Evolutionary conservation across 768 basidiomycete genomes (phyloP).

Genomic region (Mycena haematopus): DNA sequence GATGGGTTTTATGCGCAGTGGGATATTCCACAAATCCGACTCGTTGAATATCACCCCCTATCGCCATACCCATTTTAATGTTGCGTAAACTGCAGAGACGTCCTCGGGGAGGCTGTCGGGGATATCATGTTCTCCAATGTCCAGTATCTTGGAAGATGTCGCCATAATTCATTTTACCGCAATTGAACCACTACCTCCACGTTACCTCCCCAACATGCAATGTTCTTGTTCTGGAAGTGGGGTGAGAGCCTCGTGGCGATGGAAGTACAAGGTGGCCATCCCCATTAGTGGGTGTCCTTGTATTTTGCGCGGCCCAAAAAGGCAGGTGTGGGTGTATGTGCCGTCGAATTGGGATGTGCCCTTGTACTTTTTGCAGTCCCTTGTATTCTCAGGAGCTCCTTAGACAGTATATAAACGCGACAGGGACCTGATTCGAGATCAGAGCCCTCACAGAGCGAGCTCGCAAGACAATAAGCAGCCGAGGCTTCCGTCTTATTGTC

Average conservation of each 20-base stretch:
- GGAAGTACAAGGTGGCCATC: constrained; percentile 18
- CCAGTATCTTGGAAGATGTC: no score
- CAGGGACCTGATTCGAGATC: constrained; percentile 1
- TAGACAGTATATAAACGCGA: constrained; percentile 23
- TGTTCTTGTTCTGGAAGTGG: constrained; percentile 14
- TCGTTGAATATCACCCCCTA: constrained; percentile 15
- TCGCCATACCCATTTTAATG: constrained; percentile 18
- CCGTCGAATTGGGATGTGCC: no score
- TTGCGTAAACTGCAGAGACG: neutral
- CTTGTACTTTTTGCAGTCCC: constrained; percentile 7
- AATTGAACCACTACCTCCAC: neutral
- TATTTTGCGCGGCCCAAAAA: constrained; percentile 4
- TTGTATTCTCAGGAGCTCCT: constrained; percentile 10
- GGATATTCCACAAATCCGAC: constrained; percentile 12
- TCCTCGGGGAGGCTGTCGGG: neutral
- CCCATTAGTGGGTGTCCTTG: constrained; percentile 8
- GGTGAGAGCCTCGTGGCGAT: constrained; percentile 19
- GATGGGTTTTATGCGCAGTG: constrained; percentile 6
- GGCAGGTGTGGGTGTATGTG: constrained; percentile 4
- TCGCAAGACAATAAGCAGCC: constrained; percentile 23
- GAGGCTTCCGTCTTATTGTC: constrained; percentile 22
- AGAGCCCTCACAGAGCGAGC: constrained; percentile 20
- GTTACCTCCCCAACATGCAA: constrained; percentile 4
- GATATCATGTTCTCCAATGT: no score
- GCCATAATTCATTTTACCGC: neutral